Conservation (phyloP, 2,329 filamentous ascomycete species). For the Colletotrichum limetticola region DNA sequence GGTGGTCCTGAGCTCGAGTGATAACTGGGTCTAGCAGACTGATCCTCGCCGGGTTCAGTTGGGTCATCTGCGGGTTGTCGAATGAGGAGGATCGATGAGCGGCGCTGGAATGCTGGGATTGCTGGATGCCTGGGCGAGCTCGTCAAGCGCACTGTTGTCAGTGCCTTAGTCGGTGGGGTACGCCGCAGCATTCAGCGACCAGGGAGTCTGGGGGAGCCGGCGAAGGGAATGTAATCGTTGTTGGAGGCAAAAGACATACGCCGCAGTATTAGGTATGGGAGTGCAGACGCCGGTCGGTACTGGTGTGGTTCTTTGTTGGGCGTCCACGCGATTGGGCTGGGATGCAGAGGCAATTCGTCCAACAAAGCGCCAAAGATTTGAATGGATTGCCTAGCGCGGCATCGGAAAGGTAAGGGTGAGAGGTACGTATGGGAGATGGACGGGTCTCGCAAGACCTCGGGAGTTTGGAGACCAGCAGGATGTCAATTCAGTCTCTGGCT, state of each 20-base stretch:
- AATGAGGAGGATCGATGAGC: conserved; percentile 26
- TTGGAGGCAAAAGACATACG: conserved; percentile 30
- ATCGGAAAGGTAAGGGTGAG: neutral
- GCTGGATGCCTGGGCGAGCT: conserved; percentile 27
- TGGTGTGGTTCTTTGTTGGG: conserved; percentile 21
- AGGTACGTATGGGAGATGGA: neutral
- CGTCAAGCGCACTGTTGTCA: conserved; percentile 30
- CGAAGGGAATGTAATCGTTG: conserved; percentile 32
- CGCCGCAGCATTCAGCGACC: conserved; percentile 10
- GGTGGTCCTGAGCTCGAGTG: conserved; percentile 29
- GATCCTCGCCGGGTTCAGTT: conserved; percentile 33
- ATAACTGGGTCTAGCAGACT: conserved; percentile 29
- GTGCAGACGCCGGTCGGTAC: conserved; percentile 14
- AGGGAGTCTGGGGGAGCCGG: conserved; percentile 19
- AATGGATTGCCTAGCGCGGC: neutral
- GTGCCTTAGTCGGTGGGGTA: conserved; percentile 28
- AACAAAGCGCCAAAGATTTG: neutral
- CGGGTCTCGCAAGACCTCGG: neutral
- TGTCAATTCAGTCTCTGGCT: conserved; percentile 18
- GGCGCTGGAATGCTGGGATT: conserved; percentile 24
- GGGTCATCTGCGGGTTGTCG: conserved; percentile 15
- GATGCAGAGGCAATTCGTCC: conserved; percentile 8
- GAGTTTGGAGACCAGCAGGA: conserved; percentile 13
- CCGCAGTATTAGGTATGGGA: conserved; percentile 15
- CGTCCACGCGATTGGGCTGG: conserved; percentile 19